These are phyloP conservation scores for Tagetes patula DNA, from an alignment of 129 eudicot species.

Conservation along the genomic window DNA sequence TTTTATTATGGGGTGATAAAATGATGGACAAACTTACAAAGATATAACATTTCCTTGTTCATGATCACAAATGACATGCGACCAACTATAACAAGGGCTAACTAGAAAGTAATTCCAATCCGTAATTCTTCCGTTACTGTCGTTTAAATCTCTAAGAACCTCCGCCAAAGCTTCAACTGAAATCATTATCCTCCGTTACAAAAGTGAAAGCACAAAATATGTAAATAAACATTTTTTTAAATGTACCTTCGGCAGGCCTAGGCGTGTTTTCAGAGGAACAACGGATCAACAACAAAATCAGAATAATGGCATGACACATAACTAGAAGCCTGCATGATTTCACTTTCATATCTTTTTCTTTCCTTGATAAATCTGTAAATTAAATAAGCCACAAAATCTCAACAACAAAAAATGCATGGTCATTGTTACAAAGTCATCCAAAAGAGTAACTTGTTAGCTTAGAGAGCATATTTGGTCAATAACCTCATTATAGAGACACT, in stretches of 20 bases:
- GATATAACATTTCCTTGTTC: conserved; percentile 63
- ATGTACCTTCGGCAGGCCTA: conserved; percentile 58
- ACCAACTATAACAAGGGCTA: conserved; percentile 91
- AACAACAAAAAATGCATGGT: no score
- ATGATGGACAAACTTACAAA: conserved; percentile 48
- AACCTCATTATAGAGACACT: not conserved
- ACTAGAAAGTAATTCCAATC: conserved; percentile 67
- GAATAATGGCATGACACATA: conserved; percentile 24
- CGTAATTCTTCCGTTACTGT: conserved; percentile 43
- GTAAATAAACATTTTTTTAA: no score
- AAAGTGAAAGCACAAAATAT: no score
- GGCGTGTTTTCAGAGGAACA: conserved; percentile 42
- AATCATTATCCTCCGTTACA: not conserved
- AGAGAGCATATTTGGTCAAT: not conserved
- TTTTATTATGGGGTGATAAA: not conserved
- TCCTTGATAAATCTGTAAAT: conserved; percentile 27
- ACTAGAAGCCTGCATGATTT: conserved; percentile 35
- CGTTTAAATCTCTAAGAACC: conserved; percentile 56
- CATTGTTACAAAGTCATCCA: no score
- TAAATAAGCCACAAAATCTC: not conserved
- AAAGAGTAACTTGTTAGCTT: no score
- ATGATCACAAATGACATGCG: conserved; percentile 73
- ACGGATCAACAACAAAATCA: conserved; percentile 41
- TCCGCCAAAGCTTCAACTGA: conserved; percentile 66
- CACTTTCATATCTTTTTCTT: conserved; percentile 28